phyloP scores from a whole-genome alignment of 2,329 filamentous ascomycete species.

The Fusarium sp. region DNA sequence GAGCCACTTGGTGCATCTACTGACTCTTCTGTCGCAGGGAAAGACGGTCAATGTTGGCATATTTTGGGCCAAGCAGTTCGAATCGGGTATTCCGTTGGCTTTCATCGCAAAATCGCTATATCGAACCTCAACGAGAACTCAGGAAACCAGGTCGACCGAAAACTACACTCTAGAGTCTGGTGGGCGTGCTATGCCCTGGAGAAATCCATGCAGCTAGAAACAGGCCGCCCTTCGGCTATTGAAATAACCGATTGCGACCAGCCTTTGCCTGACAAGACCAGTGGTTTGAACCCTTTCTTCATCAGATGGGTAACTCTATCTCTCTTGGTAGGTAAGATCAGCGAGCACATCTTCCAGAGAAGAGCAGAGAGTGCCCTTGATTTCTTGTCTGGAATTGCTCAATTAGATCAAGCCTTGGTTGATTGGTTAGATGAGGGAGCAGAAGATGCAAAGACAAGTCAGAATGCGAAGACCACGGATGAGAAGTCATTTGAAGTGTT shows the following conservation, averaged over 20 bases:
- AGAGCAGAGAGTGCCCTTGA: slow-evolving; percentile 27
- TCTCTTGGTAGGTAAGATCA: slow-evolving; percentile 34
- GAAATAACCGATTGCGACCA: slow-evolving; percentile 37
- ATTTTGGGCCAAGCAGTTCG: slow-evolving; percentile 31
- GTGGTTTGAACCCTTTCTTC: slow-evolving; percentile 15
- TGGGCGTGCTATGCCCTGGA: slow-evolving; percentile 40
- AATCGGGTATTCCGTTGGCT: slow-evolving; percentile 32
- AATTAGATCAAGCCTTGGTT: slow-evolving; percentile 32
- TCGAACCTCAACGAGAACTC: slow-evolving; percentile 7
- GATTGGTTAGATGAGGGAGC: slow-evolving; percentile 30
- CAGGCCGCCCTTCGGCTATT: slow-evolving; percentile 35
- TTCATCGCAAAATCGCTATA: slow-evolving; percentile 26
- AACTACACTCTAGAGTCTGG: slow-evolving; percentile 34
- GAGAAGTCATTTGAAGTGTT: slow-evolving; percentile 26
- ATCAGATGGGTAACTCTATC: slow-evolving; percentile 35
- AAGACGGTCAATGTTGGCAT: slow-evolving; percentile 40
- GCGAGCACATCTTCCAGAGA: slow-evolving; percentile 34
- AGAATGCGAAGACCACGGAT: slow-evolving; percentile 11
- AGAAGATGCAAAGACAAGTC: slow-evolving; percentile 22
- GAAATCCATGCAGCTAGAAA: slow-evolving; percentile 40
- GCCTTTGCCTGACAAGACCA: slow-evolving; percentile 15
- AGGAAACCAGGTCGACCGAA: slow-evolving; percentile 5
- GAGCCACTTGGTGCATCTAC: rapidly evolving
- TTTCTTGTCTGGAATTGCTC: slow-evolving; percentile 27
- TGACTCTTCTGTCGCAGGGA: slow-evolving; percentile 11